Percentiles rank a stretch among this genome's conserved stretches.
Evolutionary conservation across 2,329 filamentous ascomycete genomes (phyloP).

Genomic region (Trichoderma oligosporum): DNA sequence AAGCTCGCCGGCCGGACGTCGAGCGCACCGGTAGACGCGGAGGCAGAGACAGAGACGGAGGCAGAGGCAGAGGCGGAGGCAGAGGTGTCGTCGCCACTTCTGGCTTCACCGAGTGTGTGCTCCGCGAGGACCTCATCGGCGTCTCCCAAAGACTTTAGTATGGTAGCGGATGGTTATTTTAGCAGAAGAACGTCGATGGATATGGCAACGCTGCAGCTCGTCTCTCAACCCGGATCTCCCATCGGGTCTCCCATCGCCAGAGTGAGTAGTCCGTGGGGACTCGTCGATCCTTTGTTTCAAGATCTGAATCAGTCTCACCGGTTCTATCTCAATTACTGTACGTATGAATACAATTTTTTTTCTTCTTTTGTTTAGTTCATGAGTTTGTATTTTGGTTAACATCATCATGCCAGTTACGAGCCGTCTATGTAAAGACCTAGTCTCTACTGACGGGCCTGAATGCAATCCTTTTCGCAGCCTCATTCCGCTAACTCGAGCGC

Average conservation of each 20-base stretch:
- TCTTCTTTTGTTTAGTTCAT: not conserved
- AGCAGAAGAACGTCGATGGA: not conserved
- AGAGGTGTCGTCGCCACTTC: constrained; percentile 13
- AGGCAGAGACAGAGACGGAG: constrained; percentile 8
- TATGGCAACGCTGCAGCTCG: constrained; percentile 25
- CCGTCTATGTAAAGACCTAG: constrained; percentile 52
- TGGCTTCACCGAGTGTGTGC: not conserved
- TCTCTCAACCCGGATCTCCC: constrained; percentile 24
- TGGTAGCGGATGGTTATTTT: not conserved
- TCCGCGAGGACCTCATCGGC: not conserved
- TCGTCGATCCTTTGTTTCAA: constrained; percentile 48
- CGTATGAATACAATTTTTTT: constrained; percentile 21
- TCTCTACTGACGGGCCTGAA: constrained; percentile 43
- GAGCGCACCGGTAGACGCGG: constrained; percentile 6
- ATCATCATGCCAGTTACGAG: constrained; percentile 38
- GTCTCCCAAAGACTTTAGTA: not conserved
- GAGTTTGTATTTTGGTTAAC: not conserved
- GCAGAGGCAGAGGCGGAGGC: constrained; percentile 20
- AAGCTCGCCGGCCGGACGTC: constrained; percentile 41
- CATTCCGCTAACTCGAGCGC: constrained; percentile 39
- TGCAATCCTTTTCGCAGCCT: constrained; percentile 46
- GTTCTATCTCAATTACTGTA: constrained; percentile 42
- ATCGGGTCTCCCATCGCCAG: constrained; percentile 21
- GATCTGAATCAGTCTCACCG: constrained; percentile 48
- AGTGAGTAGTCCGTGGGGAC: constrained; percentile 33